Evolutionary conservation across 176 grass and related monocot genomes (phyloP).

Genomic region (Bromus sterilis): DNA sequence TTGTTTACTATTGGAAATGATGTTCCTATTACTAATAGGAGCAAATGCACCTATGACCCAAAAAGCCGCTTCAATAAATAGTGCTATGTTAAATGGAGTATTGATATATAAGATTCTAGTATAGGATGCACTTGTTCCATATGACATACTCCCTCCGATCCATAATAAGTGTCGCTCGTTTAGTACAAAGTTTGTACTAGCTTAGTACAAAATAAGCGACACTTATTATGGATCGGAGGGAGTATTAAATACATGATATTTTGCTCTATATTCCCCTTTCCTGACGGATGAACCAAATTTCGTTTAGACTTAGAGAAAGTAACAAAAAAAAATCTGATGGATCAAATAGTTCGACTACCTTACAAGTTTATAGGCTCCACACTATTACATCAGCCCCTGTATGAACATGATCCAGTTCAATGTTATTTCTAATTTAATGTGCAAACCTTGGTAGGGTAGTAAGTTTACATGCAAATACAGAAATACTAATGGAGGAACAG

Average conservation of each 20-base stretch:
- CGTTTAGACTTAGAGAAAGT: neutral
- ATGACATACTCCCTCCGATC: too few relatives aligned
- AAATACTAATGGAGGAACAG: neutral
- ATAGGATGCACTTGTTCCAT: neutral
- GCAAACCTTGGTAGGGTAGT: neutral
- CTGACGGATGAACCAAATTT: neutral
- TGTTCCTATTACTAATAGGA: too few relatives aligned
- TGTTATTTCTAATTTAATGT: neutral
- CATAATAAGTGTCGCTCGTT: too few relatives aligned
- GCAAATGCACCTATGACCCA: too few relatives aligned
- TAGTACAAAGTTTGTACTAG: too few relatives aligned
- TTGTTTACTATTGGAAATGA: too few relatives aligned
- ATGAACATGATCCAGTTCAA: neutral
- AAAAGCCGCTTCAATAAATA: too few relatives aligned
- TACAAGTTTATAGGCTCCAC: neutral
- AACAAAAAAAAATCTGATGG: neutral
- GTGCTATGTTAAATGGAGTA: neutral
- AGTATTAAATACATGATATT: neutral
- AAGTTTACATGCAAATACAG: neutral
- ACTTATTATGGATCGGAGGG: too few relatives aligned
- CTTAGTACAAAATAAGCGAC: too few relatives aligned
- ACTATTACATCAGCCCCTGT: conserved; percentile 3
- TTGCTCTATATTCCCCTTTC: neutral
- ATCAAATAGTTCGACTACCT: neutral
- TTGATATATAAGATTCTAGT: neutral